Percentiles rank a stretch among this genome's conserved stretches.
Evolutionary conservation across 139 green algal species (phyloP).

Genomic region (Volvox africanus): DNA sequence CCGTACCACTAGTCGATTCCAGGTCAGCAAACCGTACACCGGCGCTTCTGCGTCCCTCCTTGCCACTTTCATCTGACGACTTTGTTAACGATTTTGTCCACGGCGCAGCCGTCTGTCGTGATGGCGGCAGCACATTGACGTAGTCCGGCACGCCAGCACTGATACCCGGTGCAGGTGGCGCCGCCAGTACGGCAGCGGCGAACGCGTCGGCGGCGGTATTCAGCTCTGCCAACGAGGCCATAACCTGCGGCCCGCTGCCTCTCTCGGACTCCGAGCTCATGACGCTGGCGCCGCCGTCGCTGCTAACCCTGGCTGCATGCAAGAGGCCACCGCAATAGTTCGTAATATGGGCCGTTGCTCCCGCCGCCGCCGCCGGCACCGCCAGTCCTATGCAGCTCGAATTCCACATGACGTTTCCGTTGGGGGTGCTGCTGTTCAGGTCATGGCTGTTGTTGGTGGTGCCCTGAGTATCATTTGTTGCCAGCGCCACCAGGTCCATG

Average conservation of each 20-base stretch:
- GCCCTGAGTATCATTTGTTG: not conserved
- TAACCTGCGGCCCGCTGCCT: not conserved
- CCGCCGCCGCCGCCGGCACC: not conserved
- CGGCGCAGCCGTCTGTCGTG: not conserved
- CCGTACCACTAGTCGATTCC: not conserved
- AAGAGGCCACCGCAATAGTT: too few species aligned
- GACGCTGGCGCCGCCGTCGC: not conserved
- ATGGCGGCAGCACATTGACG: not conserved
- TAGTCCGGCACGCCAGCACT: conserved; percentile 35
- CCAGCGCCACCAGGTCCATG: conserved; percentile 66
- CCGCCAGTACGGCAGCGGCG: not conserved
- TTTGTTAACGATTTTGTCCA: too few species aligned
- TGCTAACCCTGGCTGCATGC: not conserved
- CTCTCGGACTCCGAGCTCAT: not conserved
- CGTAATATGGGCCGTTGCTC: not conserved
- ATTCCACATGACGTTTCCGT: not conserved
- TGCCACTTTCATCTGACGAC: not conserved
- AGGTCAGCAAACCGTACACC: not conserved
- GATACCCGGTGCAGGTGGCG: conserved; percentile 7
- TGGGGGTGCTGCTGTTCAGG: not conserved
- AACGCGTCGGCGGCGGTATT: conserved; percentile 24
- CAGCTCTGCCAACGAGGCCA: conserved; percentile 13
- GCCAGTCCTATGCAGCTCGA: not conserved
- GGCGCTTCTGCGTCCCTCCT: not conserved
- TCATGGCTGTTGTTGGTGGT: not conserved